A percentile compares a stretch with the other conserved stretches of the same genome.
Evolutionary conservation across 352 stramenopile genomes (phyloP).

Genomic region (Vaucheria bursata): DNA sequence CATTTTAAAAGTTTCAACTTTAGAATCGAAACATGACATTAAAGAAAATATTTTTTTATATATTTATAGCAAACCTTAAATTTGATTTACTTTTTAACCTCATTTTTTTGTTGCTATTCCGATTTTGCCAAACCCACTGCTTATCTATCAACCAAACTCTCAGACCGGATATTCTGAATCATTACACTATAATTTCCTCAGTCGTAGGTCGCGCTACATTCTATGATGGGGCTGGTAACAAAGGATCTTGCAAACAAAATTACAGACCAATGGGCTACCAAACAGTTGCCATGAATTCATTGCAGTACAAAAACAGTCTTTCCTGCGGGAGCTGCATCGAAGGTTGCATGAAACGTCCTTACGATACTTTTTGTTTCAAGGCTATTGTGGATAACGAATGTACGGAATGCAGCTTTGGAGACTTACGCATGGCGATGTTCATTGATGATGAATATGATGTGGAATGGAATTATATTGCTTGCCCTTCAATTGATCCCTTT

Average conservation of each 20-base stretch:
- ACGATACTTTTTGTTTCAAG: background rate
- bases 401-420: background rate
- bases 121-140: too few relatives aligned
- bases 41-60: too few relatives aligned
- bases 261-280: background rate
- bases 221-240: background rate
- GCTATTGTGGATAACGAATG: slow-evolving; percentile 1
- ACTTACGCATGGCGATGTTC: background rate
- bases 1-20: too few relatives aligned
- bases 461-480: background rate
- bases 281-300: background rate
- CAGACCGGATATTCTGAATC: too few relatives aligned
- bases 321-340: background rate
- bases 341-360: background rate
- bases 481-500: background rate
- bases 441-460: background rate
- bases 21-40: too few relatives aligned
- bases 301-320: background rate
- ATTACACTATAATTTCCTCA: too few relatives aligned
- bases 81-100: too few relatives aligned
- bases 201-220: too few relatives aligned
- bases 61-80: too few relatives aligned
- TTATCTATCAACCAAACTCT: too few relatives aligned
- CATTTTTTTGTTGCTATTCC: too few relatives aligned
- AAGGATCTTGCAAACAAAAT: background rate